These are phyloP conservation scores for Epithemia pelagica DNA, from an alignment of 108 stramenopile genomes.

Conservation along the genomic window DNA sequence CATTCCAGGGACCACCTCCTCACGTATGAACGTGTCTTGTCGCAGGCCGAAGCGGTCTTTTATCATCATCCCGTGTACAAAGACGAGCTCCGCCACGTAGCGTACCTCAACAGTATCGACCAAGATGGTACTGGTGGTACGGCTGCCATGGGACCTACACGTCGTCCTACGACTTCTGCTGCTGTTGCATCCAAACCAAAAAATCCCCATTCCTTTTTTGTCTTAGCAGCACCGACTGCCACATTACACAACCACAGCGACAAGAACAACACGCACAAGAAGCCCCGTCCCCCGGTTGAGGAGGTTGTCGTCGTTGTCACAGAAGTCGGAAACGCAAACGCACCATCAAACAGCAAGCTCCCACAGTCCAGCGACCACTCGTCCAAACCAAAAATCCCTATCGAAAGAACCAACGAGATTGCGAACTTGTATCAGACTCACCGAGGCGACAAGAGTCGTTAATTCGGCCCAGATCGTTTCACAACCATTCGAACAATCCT, in stretches of 20 bases:
- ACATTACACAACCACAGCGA: too few relatives aligned
- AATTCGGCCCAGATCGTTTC: background rate
- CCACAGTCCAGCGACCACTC: background rate
- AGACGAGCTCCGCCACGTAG: background rate
- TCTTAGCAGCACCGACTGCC: background rate
- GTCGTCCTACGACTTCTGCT: conserved; percentile 24
- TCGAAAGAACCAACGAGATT: background rate
- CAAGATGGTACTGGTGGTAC: conserved; percentile 14
- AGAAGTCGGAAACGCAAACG: background rate
- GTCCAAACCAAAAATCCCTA: background rate
- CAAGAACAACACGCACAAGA: too few relatives aligned
- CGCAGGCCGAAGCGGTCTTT: conserved; percentile 80
- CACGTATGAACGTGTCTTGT: conserved; percentile 58
- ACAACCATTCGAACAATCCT: background rate
- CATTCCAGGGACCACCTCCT: too few relatives aligned
- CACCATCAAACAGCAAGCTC: background rate
- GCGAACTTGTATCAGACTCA: too few relatives aligned
- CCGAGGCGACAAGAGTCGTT: background rate
- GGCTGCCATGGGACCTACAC: background rate
- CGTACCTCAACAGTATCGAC: conserved; percentile 5
- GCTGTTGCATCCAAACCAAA: conserved; percentile 15
- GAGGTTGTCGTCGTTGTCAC: background rate
- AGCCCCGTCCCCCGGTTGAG: background rate
- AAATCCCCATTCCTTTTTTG: background rate
- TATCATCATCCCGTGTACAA: conserved; percentile 65